Conservation (phyloP, 805 yeast species). For the Metschnikowia baotianmanensis region DNA sequence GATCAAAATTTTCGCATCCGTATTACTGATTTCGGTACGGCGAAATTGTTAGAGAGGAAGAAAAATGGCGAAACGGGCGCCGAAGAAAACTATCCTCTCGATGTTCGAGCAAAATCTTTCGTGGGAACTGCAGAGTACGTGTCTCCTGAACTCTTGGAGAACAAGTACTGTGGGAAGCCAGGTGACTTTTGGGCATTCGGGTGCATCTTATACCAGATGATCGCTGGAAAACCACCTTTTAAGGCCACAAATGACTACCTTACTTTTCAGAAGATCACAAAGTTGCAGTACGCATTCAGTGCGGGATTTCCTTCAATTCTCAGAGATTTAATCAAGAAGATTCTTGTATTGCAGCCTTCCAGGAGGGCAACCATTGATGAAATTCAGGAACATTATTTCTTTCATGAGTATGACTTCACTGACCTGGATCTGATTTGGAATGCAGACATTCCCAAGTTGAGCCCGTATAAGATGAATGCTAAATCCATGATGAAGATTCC, state of each 20-base stretch:
- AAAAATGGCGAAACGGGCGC: conserved; percentile 33
- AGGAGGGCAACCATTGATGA: conserved; percentile 55
- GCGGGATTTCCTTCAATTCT: conserved; percentile 58
- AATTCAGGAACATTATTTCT: conserved; percentile 71
- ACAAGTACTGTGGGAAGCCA: conserved; percentile 62
- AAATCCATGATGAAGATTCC: conserved; percentile 79
- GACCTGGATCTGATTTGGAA: conserved; percentile 70
- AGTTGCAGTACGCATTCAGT: conserved; percentile 70
- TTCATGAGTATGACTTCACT: conserved; percentile 62
- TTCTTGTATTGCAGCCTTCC: conserved; percentile 71
- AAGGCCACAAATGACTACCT: conserved; percentile 79
- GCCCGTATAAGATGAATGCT: conserved; percentile 73
- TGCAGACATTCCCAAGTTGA: conserved; percentile 58
- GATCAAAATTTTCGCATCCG: conserved; percentile 60
- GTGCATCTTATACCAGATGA: conserved; percentile 59
- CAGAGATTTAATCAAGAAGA: conserved; percentile 61
- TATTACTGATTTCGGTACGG: conserved; percentile 85
- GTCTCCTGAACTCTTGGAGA: conserved; percentile 75
- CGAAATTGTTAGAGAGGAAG: conserved; percentile 60
- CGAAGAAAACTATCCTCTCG: conserved; percentile 54
- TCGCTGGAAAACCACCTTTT: conserved; percentile 73
- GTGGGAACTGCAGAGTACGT: conserved; percentile 88
- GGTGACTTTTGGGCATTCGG: conserved; percentile 65
- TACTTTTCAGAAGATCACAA: conserved; percentile 79
- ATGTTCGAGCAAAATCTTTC: conserved; percentile 72